These are phyloP conservation scores for Cytospora schulzeri DNA, from an alignment of 2,329 filamentous ascomycete species.

Conservation along the genomic window DNA sequence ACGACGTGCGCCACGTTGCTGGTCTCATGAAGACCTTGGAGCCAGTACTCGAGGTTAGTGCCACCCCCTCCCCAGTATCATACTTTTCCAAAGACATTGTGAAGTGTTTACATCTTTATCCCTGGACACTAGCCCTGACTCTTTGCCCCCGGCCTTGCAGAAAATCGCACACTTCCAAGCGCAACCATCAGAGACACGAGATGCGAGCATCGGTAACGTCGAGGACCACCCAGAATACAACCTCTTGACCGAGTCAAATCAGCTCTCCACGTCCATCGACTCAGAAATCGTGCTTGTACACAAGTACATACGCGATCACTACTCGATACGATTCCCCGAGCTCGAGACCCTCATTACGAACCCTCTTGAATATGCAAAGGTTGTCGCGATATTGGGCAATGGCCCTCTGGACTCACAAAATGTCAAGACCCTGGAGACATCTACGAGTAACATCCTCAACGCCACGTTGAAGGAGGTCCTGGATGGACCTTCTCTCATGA, in stretches of 20 bases:
- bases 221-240: constrained; percentile 93
- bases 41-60: constrained; percentile 79
- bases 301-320: constrained; percentile 95
- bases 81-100: constrained; percentile 36
- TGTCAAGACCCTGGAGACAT: constrained; percentile 78
- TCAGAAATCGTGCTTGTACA: constrained; percentile 91
- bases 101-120: constrained; percentile 64
- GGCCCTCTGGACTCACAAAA: constrained; percentile 79
- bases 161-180: constrained; percentile 79
- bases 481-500: constrained; percentile 90
- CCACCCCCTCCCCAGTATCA: constrained; percentile 27
- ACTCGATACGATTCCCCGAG: constrained; percentile 90
- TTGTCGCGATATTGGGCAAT: constrained; percentile 90
- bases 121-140: constrained; percentile 69
- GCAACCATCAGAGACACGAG: constrained; percentile 63
- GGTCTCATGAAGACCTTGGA: constrained; percentile 79
- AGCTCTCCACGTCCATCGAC: constrained; percentile 87
- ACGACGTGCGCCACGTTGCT: constrained; percentile 79
- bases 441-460: constrained; percentile 76
- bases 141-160: constrained; percentile 58
- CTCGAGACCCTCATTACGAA: constrained; percentile 88
- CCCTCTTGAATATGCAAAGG: constrained; percentile 92
- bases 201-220: constrained; percentile 71
- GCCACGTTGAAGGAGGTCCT: constrained; percentile 77
- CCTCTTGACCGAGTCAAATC: constrained; percentile 85